phyloP scores from a whole-genome alignment of 495 filamentous ascomycete species.

The Penicillium parvum region DNA sequence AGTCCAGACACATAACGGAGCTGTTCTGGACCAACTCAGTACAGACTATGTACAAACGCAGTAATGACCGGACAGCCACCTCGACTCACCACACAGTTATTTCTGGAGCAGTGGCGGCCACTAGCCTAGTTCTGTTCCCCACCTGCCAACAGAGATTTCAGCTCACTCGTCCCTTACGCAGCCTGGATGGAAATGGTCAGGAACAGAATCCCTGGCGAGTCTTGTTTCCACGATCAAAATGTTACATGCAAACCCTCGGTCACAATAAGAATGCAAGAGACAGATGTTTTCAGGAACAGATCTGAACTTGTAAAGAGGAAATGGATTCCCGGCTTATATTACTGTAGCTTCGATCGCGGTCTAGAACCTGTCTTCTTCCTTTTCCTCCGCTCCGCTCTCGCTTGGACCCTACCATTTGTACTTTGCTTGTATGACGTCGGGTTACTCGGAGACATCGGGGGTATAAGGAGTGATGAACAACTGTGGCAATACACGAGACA shows the following conservation, averaged over 20 bases:
- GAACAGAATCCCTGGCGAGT: conserved; percentile 1
- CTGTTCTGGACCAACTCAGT: no score
- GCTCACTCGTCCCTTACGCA: conserved; percentile 7
- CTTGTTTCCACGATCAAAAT: background rate
- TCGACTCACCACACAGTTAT: conserved; percentile 15
- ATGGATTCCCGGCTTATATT: no score
- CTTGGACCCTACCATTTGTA: no score
- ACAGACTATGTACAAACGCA: background rate
- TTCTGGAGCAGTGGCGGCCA: conserved; percentile 16
- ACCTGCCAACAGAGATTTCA: conserved; percentile 14
- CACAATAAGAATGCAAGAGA: background rate
- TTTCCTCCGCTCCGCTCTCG: no score
- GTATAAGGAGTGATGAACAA: no score
- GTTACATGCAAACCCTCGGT: background rate
- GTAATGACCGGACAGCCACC: conserved; percentile 9
- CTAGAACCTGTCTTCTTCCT: no score
- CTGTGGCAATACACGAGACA: no score
- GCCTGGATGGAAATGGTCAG: background rate
- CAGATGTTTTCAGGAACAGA: no score
- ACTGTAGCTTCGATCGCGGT: no score
- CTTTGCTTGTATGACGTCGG: no score
- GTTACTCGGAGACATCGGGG: no score
- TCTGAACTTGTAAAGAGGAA: no score
- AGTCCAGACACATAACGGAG: background rate
- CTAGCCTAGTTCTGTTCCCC: conserved; percentile 11